Conservation (phyloP, 257 asterid species). For the Craterostigma plantagineum region DNA sequence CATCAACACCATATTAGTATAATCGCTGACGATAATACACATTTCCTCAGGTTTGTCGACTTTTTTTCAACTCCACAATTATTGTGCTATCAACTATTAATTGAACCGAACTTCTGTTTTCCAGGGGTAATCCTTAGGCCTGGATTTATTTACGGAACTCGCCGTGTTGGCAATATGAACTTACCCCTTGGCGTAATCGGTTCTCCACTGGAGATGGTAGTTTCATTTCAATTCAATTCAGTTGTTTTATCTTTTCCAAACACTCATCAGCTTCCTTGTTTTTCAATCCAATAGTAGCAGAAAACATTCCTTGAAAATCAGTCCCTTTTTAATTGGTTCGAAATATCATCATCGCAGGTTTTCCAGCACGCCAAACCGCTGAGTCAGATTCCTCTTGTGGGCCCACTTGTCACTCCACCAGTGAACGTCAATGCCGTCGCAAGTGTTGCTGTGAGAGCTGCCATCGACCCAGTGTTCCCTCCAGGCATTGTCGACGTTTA, state of each 20-base stretch:
- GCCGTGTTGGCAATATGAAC: conserved; percentile 71
- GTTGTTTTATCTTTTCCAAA: no score
- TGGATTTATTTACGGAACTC: conserved; percentile 88
- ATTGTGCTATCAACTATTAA: neutral
- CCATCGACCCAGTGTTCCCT: conserved; percentile 79
- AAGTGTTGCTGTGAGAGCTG: conserved; percentile 76
- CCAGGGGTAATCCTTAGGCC: conserved; percentile 90
- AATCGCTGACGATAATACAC: no score
- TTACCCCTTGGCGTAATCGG: conserved; percentile 86
- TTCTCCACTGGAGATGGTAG: conserved; percentile 82
- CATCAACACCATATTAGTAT: no score
- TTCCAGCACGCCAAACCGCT: neutral
- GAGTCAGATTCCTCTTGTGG: no score
- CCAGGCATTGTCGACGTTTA: conserved; percentile 70
- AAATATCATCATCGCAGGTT: neutral
- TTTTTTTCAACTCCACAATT: no score
- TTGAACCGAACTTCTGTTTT: conserved; percentile 1
- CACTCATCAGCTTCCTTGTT: no score
- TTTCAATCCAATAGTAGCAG: no score
- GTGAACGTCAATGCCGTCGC: conserved; percentile 49
- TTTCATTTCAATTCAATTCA: no score
- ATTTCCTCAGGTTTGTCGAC: no score
- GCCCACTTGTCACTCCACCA: no score
- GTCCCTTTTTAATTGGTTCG: no score
- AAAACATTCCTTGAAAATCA: no score